Evolutionary conservation across 768 basidiomycete genomes (phyloP), one percentile per base, ranked within the genome.

Genomic region (Suillus plorans): DNA sequence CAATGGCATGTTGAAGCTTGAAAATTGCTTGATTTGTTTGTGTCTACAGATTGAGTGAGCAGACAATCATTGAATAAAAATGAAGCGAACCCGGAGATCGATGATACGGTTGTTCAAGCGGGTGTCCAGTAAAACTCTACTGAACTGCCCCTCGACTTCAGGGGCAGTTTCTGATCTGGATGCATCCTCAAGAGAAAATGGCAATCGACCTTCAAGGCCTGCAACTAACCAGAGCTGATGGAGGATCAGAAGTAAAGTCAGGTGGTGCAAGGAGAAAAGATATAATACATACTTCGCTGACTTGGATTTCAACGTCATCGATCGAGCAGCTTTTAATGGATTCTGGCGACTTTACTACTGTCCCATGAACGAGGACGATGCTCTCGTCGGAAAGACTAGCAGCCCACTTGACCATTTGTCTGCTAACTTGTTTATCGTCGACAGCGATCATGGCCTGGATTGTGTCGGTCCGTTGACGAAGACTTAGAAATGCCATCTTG

Each of bases 331-430:
- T 94, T 81, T 97, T 97, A 79, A 99, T 92, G n/a, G 81, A 83
- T 71, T 92, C 91, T 1, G 86, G 88, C 41, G 89, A 86, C 76
- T 87, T 89, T 74, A 88, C 86, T 50, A 96, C 91, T 61, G 82
- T 72, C 45, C 95, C 97, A 77, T 95, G 90, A 6, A 97, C 90
- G 28, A 96, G 86, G 6, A 99, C 90, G 71, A 99, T 95, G 64
- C 90, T 92, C 80, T 99, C 97, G 70, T 86, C 85, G 34, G 89
- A 81, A 59, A 99, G 79, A 31, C 85, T 74, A 22, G 88, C 88
- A 20, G 89, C 86, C 91, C 92, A 99, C 78, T 95, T 97, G 45
- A 95, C 86, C 97, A 99, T 99, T 75, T 97, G 95, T 79, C 96
- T 98, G 67, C 94, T 96, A 34, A 99, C 84, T 71, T 86, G 88